A percentile compares a stretch with the other conserved stretches of the same genome.
Conservation (phyloP, 2,329 filamentous ascomycete genomes). For the Amauroascus verrucosus region DNA sequence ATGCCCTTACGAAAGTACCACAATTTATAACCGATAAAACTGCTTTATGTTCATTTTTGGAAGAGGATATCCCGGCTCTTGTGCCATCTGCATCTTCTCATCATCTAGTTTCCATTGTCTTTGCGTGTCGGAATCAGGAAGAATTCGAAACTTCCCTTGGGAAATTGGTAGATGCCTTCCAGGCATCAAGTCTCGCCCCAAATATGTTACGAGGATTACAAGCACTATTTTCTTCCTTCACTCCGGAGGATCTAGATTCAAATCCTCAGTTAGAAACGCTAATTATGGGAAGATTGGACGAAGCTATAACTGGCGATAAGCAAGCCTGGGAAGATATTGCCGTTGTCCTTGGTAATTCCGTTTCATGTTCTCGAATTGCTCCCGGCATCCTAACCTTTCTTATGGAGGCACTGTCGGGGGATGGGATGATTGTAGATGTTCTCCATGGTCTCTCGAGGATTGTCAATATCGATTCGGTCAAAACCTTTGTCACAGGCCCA, state of each 20-base stretch:
- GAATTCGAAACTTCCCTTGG: conserved; percentile 33
- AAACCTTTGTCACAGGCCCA: conserved; percentile 35
- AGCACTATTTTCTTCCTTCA: conserved; percentile 30
- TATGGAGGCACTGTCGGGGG: conserved; percentile 34
- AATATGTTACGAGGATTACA: conserved; percentile 30
- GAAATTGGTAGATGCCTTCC: conserved; percentile 28
- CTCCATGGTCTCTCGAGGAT: conserved; percentile 40
- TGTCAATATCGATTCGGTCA: conserved; percentile 33
- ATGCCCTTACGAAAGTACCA: conserved; percentile 39
- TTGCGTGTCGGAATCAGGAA: conserved; percentile 41
- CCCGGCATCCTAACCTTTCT: conserved; percentile 31
- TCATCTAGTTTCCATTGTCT: conserved; percentile 56
- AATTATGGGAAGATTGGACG: conserved; percentile 28
- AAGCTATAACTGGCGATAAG: conserved; percentile 29
- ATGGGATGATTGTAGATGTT: conserved; percentile 27
- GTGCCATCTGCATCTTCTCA: conserved; percentile 58
- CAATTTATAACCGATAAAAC: conserved; percentile 32
- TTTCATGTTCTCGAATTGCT: conserved; percentile 25
- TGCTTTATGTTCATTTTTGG: conserved; percentile 44
- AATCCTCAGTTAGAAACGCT: conserved; percentile 28
- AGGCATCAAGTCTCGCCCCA: conserved; percentile 25
- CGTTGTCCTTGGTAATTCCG: conserved; percentile 31
- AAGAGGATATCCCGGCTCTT: conserved; percentile 48
- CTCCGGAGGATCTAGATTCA: conserved; percentile 29
- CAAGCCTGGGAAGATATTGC: conserved; percentile 32